Percentiles rank a stretch among this genome's conserved stretches.
Evolutionary conservation across 768 basidiomycete genomes (phyloP).

Genomic region (Favolaschia claudopus): DNA sequence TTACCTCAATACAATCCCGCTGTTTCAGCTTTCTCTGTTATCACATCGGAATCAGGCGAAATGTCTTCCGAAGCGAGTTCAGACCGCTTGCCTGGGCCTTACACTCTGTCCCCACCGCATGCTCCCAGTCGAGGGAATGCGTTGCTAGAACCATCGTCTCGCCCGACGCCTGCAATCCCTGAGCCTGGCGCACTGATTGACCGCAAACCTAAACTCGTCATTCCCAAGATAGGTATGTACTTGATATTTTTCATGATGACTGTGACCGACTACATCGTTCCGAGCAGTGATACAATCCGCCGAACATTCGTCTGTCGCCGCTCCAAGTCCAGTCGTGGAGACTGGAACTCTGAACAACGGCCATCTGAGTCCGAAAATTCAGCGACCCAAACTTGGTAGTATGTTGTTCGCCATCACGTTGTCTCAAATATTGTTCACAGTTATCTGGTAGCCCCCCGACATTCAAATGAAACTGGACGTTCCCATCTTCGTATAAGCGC

Average conservation of each 20-base stretch:
- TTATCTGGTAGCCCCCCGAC: constrained; percentile 17
- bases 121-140: background rate
- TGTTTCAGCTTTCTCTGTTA: constrained; percentile 21
- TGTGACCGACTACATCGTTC: background rate
- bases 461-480: too few relatives aligned
- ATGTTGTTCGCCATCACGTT: background rate
- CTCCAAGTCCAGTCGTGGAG: constrained; percentile 18
- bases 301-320: constrained; percentile 1
- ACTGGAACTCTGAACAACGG: constrained; percentile 11
- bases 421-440: background rate
- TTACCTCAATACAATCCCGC: background rate
- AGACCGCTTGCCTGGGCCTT: constrained; percentile 13
- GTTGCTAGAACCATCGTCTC: background rate
- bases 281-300: constrained; percentile 21
- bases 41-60: constrained; percentile 23
- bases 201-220: constrained; percentile 16
- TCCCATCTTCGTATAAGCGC: too few relatives aligned
- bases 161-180: constrained; percentile 3
- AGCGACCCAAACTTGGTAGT: background rate
- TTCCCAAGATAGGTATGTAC: constrained; percentile 17
- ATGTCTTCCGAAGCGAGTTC: constrained; percentile 18
- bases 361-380: background rate
- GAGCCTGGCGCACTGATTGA: background rate
- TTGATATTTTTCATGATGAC: too few relatives aligned
- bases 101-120: constrained; percentile 1